Evolutionary conservation across 1,284 basidiomycete genomes (phyloP), one percentile per base, ranked within the genome.

Genomic region (Ceratobasidium sp.): DNA sequence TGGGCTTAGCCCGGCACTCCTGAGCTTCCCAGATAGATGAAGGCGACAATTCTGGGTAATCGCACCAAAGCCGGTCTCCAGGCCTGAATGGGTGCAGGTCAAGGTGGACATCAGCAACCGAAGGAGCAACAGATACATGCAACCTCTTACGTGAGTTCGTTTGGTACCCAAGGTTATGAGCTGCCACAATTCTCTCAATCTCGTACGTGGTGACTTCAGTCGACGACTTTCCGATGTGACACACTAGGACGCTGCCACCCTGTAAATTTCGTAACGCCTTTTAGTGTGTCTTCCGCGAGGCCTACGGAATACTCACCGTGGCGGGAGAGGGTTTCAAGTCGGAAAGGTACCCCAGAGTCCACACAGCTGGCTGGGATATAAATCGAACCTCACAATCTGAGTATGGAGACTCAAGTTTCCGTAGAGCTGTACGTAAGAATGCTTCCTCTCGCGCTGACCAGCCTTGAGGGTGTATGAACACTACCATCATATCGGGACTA

Each of bases 321-420:
- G 43, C 46, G 39, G 76, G 39, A n/a, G 41, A 68, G 34, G n/a
- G n/a, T n/a, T n/a, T n/a, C n/a, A n/a, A n/a, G n/a, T n/a, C n/a
- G n/a, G n/a, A n/a, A n/a, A n/a, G n/a, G n/a, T n/a, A n/a, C n/a
- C 72, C 76, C 54, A 76, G 75, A 16, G 76, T 72, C 1, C 53
- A 69, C 6, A 75, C 76, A 34, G 76, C 76, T 6, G 22, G 75
- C 46, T 77, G 75, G 13, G 63, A 53, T 7, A 77, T 46, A 31
- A 77, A 77, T 1, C 24, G 19, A 16, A 77, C 43, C 7, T 58
- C n/a, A 51, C 65, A 48, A 29, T 46, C 29, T 6, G 7, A 5
- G 24, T 65, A 49, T 14, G 7, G 14, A 2, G 46, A 22, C 5
- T 31, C 46, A 51, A 51, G 24, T 2, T 51, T 34, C 19, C 13